phyloP scores from a whole-genome alignment of 148 eudicot species.

The Vaccinium darrowii region DNA sequence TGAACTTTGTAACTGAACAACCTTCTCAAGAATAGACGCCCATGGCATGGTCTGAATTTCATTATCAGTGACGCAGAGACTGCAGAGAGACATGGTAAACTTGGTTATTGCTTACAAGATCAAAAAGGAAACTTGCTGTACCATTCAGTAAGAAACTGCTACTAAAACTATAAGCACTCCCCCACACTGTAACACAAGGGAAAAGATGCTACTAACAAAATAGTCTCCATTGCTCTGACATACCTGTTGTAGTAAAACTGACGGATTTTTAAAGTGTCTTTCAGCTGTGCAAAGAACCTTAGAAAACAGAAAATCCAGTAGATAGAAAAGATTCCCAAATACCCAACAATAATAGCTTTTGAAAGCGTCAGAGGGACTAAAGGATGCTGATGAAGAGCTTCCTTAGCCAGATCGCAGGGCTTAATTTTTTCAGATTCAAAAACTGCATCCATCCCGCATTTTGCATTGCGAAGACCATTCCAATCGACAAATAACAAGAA shows the following conservation, averaged over 20 bases:
- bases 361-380: conserved; percentile 74
- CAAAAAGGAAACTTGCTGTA: background rate
- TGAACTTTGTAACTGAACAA: conserved; percentile 60
- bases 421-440: conserved; percentile 45
- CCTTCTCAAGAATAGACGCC: conserved; percentile 83
- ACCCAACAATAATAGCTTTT: conserved; percentile 79
- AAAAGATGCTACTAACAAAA: background rate
- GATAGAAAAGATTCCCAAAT: conserved; percentile 72
- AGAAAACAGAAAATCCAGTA: conserved; percentile 87
- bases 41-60: conserved; percentile 93
- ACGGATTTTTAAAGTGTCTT: conserved; percentile 73
- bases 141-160: background rate
- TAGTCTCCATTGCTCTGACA: background rate
- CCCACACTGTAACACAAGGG: background rate
- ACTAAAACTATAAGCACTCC: background rate
- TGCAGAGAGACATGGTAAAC: conserved; percentile 42
- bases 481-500: conserved; percentile 89
- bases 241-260: conserved; percentile 82
- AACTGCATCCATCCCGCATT: conserved; percentile 96
- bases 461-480: conserved; percentile 91
- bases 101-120: background rate
- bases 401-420: conserved; percentile 85
- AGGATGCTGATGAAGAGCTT: conserved; percentile 88
- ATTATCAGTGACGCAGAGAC: conserved; percentile 81
- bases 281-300: conserved; percentile 84